phyloP scores from a whole-genome alignment of 2,329 filamentous ascomycete species.

The Alternaria tenuissima region DNA sequence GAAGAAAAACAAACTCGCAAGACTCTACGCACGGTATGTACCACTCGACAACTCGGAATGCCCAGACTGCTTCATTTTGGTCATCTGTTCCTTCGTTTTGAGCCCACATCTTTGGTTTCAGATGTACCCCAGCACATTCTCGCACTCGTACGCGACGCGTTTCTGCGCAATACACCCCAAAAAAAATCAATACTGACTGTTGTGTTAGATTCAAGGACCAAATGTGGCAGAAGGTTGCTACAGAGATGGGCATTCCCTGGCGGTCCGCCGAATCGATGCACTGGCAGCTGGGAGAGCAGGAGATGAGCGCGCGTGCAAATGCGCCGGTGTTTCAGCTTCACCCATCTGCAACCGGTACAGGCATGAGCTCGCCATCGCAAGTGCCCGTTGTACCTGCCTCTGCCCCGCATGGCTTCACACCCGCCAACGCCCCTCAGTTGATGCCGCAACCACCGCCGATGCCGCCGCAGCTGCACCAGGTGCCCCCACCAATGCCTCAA shows the following conservation, averaged over 20 bases:
- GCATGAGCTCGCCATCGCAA: constrained; percentile 43
- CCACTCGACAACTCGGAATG: constrained; percentile 18
- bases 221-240: constrained; percentile 96
- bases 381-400: constrained; percentile 35
- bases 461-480: constrained; percentile 38
- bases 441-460: constrained; percentile 37
- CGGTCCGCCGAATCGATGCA: constrained; percentile 97
- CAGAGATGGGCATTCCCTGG: constrained; percentile 96
- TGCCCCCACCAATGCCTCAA: constrained; percentile 33
- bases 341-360: constrained; percentile 46
- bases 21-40: constrained; percentile 88
- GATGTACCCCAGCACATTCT: background rate
- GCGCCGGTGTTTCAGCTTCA: constrained; percentile 79
- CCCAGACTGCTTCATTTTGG: constrained; percentile 9
- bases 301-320: constrained; percentile 92
- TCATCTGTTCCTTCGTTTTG: constrained; percentile 5
- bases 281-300: constrained; percentile 91
- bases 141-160: constrained; percentile 15
- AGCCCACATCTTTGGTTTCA: constrained; percentile 17
- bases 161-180: constrained; percentile 3
- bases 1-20: constrained; percentile 93
- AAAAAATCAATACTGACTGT: constrained; percentile 31
- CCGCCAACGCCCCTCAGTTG: constrained; percentile 51
- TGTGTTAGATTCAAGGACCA: constrained; percentile 85
- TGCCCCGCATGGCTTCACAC: constrained; percentile 45